Evolutionary conservation across 768 basidiomycete species (phyloP), one percentile per base, ranked within the genome.

Genomic region (Tulasnella sp.): DNA sequence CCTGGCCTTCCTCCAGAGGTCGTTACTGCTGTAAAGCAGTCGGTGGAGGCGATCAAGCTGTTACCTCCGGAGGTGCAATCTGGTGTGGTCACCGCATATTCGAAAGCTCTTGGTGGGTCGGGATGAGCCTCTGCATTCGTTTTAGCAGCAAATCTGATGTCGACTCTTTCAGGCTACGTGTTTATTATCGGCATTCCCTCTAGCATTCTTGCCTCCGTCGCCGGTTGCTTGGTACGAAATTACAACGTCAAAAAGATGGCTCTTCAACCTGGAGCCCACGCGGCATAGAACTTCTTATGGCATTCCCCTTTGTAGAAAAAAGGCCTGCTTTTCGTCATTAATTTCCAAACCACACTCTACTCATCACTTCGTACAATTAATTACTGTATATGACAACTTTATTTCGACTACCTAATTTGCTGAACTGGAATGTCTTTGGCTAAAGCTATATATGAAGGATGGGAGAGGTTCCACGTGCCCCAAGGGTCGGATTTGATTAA

Each of bases 131-230:
- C 18, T 80, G 24, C 40, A 40, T 24, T n/a, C 3, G 34, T 5
- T 37, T 54, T 7, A 22, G n/a, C 4, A n/a, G n/a, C n/a, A n/a
- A n/a, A n/a, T n/a, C 22, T 20, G 46, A 77, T 24, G 28, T 14
- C 37, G 3, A 31, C n/a, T 1, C 28, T 41, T 50, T 46, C 42
- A 80, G 79, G 79, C 40, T 73, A 83, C 72, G 86, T 86, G 22
- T 87, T 84, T 80, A 84, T 87, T 58, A 85, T 87, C 75, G 86
- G 84, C 28, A 84, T 87, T 5, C 86, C 86, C 0, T 83, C 82
- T 75, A 85, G 83, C 20, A 76, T 84, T 58, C 44, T 86, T 28
- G 86, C 81, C 22, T 75, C 85, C 46, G 1, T 81, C 42, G 82
- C 83, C 4, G 85, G 84, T 8, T 76, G 86, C 40, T 64, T 85